These are phyloP conservation scores for Citropsis articulata DNA, from an alignment of 345 rosid species.

Conservation along the genomic window DNA sequence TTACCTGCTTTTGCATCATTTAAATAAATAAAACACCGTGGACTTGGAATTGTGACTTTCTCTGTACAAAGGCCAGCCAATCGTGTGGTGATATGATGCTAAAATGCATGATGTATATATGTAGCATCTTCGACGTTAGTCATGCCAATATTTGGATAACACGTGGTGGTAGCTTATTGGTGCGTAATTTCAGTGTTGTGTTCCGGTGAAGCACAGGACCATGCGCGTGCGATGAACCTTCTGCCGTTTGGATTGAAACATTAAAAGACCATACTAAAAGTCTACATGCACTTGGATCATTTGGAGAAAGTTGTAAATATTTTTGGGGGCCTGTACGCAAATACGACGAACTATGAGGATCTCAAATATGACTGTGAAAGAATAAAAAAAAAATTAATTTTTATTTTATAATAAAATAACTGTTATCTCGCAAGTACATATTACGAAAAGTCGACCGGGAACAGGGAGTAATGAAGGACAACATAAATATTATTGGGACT, in stretches of 20 bases:
- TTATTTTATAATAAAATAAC: too few relatives aligned
- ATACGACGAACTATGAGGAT: not conserved
- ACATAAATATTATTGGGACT: too few relatives aligned
- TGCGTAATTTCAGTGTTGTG: not conserved
- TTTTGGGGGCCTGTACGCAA: not conserved
- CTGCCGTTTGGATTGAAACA: not conserved
- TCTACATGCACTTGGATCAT: too few relatives aligned
- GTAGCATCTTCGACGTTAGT: not conserved
- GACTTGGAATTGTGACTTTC: not conserved
- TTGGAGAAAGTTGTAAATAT: not conserved
- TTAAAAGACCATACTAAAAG: not conserved
- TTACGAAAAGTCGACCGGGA: too few relatives aligned
- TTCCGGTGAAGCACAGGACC: not conserved
- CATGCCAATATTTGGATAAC: not conserved
- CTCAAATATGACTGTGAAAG: too few relatives aligned
- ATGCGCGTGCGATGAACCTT: not conserved
- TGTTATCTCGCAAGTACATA: too few relatives aligned
- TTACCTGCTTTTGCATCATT: not conserved
- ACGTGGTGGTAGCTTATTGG: not conserved
- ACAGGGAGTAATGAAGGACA: too few relatives aligned
- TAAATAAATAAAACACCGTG: not conserved
- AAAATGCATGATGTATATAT: not conserved
- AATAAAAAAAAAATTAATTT: too few relatives aligned
- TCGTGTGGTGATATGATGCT: constrained; percentile 16
- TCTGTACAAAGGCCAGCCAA: not conserved